A percentile compares a stretch with the other conserved stretches of the same genome.
phyloP scores from a whole-genome alignment of 2,329 filamentous ascomycete genomes.

The Colletotrichum musicola region DNA sequence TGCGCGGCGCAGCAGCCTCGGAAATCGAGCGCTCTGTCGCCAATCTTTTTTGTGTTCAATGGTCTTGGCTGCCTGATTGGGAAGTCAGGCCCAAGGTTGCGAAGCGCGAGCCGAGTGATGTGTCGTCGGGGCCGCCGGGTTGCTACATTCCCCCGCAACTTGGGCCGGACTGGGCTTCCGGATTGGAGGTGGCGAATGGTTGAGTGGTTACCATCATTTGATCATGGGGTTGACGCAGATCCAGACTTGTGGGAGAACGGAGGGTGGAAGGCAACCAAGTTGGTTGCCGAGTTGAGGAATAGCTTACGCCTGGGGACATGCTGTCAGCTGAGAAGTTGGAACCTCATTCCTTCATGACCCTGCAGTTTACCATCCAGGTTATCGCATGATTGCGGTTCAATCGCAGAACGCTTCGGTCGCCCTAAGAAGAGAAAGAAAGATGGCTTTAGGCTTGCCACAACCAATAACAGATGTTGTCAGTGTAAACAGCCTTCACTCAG shows the following conservation, averaged over 20 bases:
- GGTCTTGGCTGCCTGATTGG: conserved; percentile 14
- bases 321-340: too few relatives aligned
- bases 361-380: too few relatives aligned
- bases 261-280: not conserved
- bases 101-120: conserved; percentile 1
- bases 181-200: not conserved
- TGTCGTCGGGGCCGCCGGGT: conserved; percentile 12
- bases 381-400: too few relatives aligned
- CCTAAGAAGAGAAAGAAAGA: too few relatives aligned
- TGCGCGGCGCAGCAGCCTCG: conserved; percentile 20
- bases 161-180: conserved; percentile 9
- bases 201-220: not conserved
- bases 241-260: not conserved
- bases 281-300: not conserved
- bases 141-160: conserved; percentile 24
- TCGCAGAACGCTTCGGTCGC: too few relatives aligned
- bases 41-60: not conserved
- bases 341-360: too few relatives aligned
- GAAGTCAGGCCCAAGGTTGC: conserved; percentile 6
- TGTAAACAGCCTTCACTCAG: too few relatives aligned
- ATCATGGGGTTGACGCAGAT: not conserved
- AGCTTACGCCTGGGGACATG: too few relatives aligned
- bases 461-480: too few relatives aligned
- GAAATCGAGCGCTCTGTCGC: conserved; percentile 12
- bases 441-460: too few relatives aligned